Conservation (phyloP, 2,329 filamentous ascomycete species). For the Teratosphaeria epicoccoides region DNA sequence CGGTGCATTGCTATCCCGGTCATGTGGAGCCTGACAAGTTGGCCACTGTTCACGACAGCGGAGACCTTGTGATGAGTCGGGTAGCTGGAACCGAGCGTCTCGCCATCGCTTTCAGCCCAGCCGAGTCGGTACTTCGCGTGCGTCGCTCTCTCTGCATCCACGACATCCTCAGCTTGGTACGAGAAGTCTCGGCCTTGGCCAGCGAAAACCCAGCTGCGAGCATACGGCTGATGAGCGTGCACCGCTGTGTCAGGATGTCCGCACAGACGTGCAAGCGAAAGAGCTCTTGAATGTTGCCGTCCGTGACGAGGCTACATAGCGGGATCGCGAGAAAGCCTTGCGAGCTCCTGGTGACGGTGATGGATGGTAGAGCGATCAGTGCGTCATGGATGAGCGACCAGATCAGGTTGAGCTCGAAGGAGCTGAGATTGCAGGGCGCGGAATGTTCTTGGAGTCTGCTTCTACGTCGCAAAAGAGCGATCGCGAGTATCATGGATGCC, state of each 20-base stretch:
- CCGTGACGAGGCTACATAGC: background rate
- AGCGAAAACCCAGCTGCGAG: background rate
- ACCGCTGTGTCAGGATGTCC: background rate
- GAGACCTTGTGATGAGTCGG: background rate
- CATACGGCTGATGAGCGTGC: background rate
- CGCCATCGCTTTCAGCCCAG: background rate
- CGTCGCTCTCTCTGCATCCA: background rate
- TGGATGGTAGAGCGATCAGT: background rate
- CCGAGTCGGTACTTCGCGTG: background rate
- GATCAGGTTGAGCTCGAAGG: background rate
- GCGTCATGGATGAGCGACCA: background rate
- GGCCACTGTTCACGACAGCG: background rate
- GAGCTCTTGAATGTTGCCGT: background rate
- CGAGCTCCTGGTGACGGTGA: background rate
- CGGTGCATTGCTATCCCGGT: background rate
- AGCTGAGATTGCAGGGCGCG: background rate
- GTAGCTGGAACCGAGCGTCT: background rate
- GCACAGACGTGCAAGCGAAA: background rate
- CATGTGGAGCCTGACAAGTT: background rate
- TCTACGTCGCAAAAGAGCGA: background rate
- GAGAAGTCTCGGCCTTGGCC: background rate
- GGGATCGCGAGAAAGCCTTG: background rate
- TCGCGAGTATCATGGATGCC: background rate
- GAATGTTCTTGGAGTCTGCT: background rate
- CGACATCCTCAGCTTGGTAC: background rate